These are phyloP conservation scores for Ciborinia camelliae DNA, from an alignment of 2,329 filamentous ascomycete species.

Conservation along the genomic window DNA sequence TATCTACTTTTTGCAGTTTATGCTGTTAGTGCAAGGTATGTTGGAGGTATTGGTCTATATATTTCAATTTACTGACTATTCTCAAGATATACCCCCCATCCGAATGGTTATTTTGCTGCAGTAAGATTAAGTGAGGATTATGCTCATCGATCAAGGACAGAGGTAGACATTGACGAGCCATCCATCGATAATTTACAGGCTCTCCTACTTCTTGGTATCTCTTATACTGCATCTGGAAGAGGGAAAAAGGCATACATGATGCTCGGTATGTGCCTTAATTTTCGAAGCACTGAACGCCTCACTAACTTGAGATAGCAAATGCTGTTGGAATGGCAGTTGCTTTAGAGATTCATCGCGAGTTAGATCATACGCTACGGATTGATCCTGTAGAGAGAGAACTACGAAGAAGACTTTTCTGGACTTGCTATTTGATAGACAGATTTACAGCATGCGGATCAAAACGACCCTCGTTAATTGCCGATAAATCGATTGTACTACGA, in stretches of 20 bases:
- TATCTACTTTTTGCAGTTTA: slow-evolving; percentile 57
- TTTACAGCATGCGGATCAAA: slow-evolving; percentile 79
- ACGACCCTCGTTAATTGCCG: slow-evolving; percentile 73
- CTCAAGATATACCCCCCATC: slow-evolving; percentile 64
- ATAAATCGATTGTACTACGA: slow-evolving; percentile 71
- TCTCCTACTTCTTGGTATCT: slow-evolving; percentile 69
- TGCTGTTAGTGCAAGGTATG: slow-evolving; percentile 59
- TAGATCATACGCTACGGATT: slow-evolving; percentile 59
- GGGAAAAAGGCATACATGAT: slow-evolving; percentile 88
- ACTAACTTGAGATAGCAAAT: slow-evolving; percentile 54
- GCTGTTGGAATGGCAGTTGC: slow-evolving; percentile 81
- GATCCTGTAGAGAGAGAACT: slow-evolving; percentile 70
- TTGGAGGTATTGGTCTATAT: neutral
- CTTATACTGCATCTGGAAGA: slow-evolving; percentile 72
- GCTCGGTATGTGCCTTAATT: slow-evolving; percentile 54
- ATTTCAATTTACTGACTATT: slow-evolving; percentile 23
- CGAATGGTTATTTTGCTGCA: slow-evolving; percentile 63
- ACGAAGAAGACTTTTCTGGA: slow-evolving; percentile 80
- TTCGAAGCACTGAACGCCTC: neutral
- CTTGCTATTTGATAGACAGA: slow-evolving; percentile 82
- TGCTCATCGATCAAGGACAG: slow-evolving; percentile 62
- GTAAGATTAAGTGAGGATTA: slow-evolving; percentile 69
- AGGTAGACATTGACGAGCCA: slow-evolving; percentile 76
- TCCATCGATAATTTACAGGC: slow-evolving; percentile 75
- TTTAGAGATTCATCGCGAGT: slow-evolving; percentile 75